phyloP scores from a whole-genome alignment of 2,329 filamentous ascomycete species.

The Sclerotinia nivalis region DNA sequence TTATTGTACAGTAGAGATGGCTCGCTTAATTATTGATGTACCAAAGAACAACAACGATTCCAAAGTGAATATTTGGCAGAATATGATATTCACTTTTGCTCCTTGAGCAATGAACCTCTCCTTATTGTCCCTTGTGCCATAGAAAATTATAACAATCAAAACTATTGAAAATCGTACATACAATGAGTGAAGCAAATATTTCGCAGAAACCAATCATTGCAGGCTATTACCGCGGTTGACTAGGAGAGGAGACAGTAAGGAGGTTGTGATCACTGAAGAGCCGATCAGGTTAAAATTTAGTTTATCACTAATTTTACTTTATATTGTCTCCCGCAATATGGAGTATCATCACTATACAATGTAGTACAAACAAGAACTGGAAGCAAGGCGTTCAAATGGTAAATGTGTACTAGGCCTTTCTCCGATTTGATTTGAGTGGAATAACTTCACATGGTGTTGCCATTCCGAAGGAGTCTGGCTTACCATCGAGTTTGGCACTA shows the following conservation, averaged over 20 bases:
- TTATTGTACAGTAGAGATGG: not conserved
- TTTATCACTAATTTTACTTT: too few relatives aligned
- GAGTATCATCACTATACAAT: not conserved
- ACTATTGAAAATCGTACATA: too few relatives aligned
- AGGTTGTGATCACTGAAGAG: not conserved
- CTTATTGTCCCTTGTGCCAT: not conserved
- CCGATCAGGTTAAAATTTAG: accelerated
- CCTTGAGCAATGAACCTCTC: not conserved
- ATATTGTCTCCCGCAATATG: not conserved
- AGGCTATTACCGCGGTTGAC: not conserved
- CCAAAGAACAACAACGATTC: not conserved
- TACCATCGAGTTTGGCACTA: not conserved
- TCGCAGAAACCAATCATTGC: not conserved
- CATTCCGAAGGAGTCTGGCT: not conserved
- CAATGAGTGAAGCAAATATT: not conserved
- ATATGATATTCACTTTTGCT: not conserved
- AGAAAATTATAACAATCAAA: not conserved
- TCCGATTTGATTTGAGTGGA: not conserved
- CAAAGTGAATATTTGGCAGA: not conserved
- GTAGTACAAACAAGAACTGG: not conserved
- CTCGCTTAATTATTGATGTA: not conserved
- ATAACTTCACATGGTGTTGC: not conserved
- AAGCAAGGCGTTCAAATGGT: not conserved
- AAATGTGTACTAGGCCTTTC: not conserved
- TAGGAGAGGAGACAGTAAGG: not conserved